Evolutionary conservation across 2,329 filamentous ascomycete species (phyloP), one percentile per base, ranked within the genome.

Genomic region (Sporothrix dimorphospora): DNA sequence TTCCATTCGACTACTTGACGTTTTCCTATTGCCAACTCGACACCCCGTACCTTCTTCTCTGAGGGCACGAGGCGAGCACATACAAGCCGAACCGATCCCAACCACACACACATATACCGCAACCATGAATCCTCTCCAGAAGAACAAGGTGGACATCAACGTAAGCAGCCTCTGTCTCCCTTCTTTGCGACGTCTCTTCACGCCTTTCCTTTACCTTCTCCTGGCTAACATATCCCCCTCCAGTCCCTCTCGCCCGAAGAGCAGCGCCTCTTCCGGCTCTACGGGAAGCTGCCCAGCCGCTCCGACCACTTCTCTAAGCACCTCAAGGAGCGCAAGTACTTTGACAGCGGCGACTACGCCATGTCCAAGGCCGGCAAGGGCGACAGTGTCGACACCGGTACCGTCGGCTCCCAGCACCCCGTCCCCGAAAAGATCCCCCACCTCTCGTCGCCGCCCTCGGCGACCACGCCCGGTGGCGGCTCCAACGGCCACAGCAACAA

Each of bases 321-420:
- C 81, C 89, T 98, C 81, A 98, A 98, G 88, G 96, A 98, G 82
- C 94, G 96, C 86, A 99, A 97, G 85, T 98, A 97, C 85, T 98
- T 98, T 83, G 94, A 98, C 85, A 96, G 92, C 73, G 94, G 94
- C 79, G 94, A 98, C 85, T 98, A 97, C 79, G 94, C 94, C 79
- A 92, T 97, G 84, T 95, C 92, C 82, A 97, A 98, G 86, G 96
- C 96, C 73, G 96, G 96, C 83, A 98, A 98, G 85, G 94, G 94
- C 81, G 93, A 94, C 79, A 92, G 96, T 80, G 92, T 96, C 79
- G 95, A 97, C 80, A 93, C 97, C 73, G 97, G 95, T 80, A 92
- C 92, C 79, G 93, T 99, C 79, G 96, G 96, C 79, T 94, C 93
- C 79, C 92, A 97, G 84, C 96, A 99, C 82, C 96, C 96, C 71